Percentiles rank a stretch among this genome's conserved stretches.
Evolutionary conservation across 805 yeast species (phyloP).

Genomic region (Candida dendrica): DNA sequence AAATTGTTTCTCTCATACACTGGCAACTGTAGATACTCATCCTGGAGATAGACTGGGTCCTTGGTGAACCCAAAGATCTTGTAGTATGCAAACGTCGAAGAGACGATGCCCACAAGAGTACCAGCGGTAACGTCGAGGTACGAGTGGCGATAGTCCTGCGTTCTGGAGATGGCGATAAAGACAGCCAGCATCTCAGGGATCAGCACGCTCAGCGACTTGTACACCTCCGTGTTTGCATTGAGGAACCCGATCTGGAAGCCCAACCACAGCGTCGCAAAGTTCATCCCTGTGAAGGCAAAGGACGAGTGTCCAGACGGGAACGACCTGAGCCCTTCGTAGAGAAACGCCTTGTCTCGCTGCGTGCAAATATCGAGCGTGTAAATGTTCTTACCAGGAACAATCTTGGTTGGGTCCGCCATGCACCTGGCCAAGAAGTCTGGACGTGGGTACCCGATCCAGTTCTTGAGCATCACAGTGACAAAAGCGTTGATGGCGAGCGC

Average conservation of each 20-base stretch:
- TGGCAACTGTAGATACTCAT: conserved; percentile 21
- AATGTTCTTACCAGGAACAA: conserved; percentile 7
- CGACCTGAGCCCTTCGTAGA: conserved; percentile 69
- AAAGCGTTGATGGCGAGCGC: conserved; percentile 9
- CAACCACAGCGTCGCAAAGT: conserved; percentile 55
- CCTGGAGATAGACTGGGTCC: conserved; percentile 11
- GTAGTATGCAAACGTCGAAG: conserved; percentile 8
- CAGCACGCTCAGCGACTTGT: conserved; percentile 24
- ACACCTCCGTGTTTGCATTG: conserved; percentile 19
- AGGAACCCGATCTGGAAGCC: conserved; percentile 49
- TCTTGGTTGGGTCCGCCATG: conserved; percentile 41
- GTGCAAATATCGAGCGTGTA: conserved; percentile 48
- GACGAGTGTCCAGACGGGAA: conserved; percentile 80
- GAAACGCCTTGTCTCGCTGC: conserved; percentile 28
- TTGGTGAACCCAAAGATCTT: conserved; percentile 13
- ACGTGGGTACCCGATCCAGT: conserved; percentile 78
- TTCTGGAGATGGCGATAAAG: conserved; percentile 74
- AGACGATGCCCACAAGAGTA: conserved; percentile 45
- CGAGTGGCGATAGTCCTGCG: conserved; percentile 90
- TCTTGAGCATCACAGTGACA: conserved; percentile 45
- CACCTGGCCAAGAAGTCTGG: conserved; percentile 91
- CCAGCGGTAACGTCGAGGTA: conserved; percentile 81
- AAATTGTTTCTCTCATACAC: background rate
- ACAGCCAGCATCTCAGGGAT: conserved; percentile 63
- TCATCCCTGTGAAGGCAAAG: conserved; percentile 57